phyloP scores from a whole-genome alignment of 495 filamentous ascomycete genomes.

The Neurospora sp. region DNA sequence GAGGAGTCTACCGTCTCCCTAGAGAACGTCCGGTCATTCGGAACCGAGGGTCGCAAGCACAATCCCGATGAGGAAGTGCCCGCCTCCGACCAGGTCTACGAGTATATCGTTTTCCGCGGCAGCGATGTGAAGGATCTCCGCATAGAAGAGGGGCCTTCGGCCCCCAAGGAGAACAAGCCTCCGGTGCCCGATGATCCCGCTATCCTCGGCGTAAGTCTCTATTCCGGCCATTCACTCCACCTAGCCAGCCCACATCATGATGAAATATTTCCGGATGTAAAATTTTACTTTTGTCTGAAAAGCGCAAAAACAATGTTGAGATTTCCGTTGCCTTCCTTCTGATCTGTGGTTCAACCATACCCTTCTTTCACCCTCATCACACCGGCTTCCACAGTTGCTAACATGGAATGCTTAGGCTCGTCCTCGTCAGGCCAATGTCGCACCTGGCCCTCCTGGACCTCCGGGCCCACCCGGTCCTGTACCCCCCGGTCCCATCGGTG shows the following conservation, averaged over 20 bases:
- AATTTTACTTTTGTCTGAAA: conserved; percentile 59
- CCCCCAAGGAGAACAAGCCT: conserved; percentile 57
- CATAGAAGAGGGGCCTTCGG: conserved; percentile 64
- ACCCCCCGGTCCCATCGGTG: conserved; percentile 16
- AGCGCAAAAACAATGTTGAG: conserved; percentile 83
- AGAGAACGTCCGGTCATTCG: conserved; percentile 85
- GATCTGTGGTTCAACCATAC: conserved; percentile 31
- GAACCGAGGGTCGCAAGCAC: conserved; percentile 79
- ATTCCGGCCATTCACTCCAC: background rate
- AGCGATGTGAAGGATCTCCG: conserved; percentile 97
- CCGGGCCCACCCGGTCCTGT: conserved; percentile 8
- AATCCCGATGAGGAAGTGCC: conserved; percentile 71
- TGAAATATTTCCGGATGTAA: conserved; percentile 81
- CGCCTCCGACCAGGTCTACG: conserved; percentile 76
- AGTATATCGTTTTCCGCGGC: conserved; percentile 98
- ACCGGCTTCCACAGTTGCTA: conserved; percentile 9
- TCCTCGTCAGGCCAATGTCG: conserved; percentile 23
- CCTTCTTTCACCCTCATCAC: background rate
- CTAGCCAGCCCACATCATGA: conserved; percentile 41
- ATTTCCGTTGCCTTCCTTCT: conserved; percentile 99
- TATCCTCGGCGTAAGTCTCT: conserved; percentile 82
- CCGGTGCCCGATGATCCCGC: conserved; percentile 92
- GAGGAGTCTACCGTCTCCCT: conserved; percentile 92
- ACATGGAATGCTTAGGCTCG: conserved; percentile 26
- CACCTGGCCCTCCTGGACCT: conserved; percentile 27